Evolutionary conservation across 345 rosid genomes (phyloP).

Genomic region (Eucalyptus regnans): DNA sequence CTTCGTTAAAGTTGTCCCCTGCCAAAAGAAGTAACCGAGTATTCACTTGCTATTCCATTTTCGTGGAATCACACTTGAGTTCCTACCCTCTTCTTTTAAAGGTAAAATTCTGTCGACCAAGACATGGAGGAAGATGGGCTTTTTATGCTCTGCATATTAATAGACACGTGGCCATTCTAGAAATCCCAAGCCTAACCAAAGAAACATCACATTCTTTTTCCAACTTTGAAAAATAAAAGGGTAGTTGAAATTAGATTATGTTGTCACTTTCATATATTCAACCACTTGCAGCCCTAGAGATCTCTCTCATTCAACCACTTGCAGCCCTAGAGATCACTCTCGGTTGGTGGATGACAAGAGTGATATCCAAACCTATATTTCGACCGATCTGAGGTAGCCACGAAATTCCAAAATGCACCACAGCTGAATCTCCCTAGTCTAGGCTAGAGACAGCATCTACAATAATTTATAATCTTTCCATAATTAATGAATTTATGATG

Average conservation of each 20-base stretch:
- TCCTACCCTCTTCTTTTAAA: not conserved
- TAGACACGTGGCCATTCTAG: not conserved
- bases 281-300: no score
- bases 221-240: not conserved
- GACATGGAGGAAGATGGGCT: not conserved
- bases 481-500: not conserved
- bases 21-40: not conserved
- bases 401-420: not conserved
- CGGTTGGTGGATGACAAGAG: not conserved
- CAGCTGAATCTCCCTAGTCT: not conserved
- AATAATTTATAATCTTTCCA: not conserved
- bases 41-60: not conserved
- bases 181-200: not conserved
- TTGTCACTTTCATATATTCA: not conserved
- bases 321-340: not conserved
- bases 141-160: not conserved
- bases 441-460: not conserved
- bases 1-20: not conserved
- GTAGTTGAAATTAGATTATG: not conserved
- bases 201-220: not conserved
- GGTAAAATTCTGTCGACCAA: not conserved
- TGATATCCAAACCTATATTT: not conserved
- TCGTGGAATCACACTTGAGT: not conserved
- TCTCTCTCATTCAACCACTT: not conserved
- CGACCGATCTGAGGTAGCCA: not conserved